phyloP scores from a whole-genome alignment of 495 filamentous ascomycete species.

The Lophium mytilinum region DNA sequence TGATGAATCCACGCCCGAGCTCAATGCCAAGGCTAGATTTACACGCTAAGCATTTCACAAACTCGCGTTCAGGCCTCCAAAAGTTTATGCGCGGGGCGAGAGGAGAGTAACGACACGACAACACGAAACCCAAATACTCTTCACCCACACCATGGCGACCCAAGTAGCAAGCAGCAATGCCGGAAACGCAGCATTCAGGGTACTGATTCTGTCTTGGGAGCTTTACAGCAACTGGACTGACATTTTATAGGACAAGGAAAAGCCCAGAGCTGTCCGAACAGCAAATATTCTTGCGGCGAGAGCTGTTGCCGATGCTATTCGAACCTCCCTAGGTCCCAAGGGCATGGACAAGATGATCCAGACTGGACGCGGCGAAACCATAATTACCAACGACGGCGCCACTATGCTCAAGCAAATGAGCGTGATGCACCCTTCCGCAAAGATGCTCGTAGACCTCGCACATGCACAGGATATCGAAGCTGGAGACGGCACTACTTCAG shows the following conservation, averaged over 20 bases:
- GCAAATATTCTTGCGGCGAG: conserved; percentile 95
- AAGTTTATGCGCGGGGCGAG: background rate
- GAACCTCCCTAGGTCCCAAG: conserved; percentile 70
- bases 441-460: conserved; percentile 96
- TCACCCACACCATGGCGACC: conserved; percentile 26
- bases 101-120: background rate
- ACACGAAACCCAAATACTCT: background rate
- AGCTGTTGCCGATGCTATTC: conserved; percentile 95
- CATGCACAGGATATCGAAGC: conserved; percentile 97
- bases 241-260: conserved; percentile 79
- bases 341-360: conserved; percentile 99
- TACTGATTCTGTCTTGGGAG: conserved; percentile 32
- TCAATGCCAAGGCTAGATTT: no score
- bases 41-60: no score
- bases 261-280: conserved; percentile 90
- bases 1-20: background rate
- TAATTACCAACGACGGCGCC: conserved; percentile 93
- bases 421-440: conserved; percentile 95
- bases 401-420: conserved; percentile 98
- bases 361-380: conserved; percentile 90
- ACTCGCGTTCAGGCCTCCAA: conserved; percentile 4
- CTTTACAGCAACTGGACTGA: conserved; percentile 25
- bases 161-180: conserved; percentile 45
- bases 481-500: conserved; percentile 95
- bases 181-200: conserved; percentile 70